phyloP scores from a whole-genome alignment of 129 eudicot genomes.

The Centella asiatica region DNA sequence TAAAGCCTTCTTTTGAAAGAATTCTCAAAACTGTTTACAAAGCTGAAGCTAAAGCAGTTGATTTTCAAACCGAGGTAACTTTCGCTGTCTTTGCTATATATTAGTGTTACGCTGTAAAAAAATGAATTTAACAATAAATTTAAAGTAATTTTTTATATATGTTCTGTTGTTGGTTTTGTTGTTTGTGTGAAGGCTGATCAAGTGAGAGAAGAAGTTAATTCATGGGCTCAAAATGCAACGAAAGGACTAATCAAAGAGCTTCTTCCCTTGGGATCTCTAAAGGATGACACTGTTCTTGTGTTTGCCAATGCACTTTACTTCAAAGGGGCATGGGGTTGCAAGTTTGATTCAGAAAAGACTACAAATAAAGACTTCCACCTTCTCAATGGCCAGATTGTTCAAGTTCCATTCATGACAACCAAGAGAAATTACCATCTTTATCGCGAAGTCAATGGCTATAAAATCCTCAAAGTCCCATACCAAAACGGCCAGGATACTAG shows the following conservation, averaged over 20 bases:
- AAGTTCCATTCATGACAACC: constrained; percentile 36
- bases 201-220: constrained; percentile 23
- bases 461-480: constrained; percentile 42
- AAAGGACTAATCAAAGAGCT: constrained; percentile 29
- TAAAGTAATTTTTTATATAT: too few relatives aligned
- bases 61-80: constrained; percentile 2
- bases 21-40: constrained; percentile 14
- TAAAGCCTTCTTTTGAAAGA: constrained; percentile 22
- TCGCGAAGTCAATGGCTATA: constrained; percentile 20
- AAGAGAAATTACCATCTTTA: constrained; percentile 11
- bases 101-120: too few relatives aligned
- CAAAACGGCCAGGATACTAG: constrained; percentile 19
- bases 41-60: constrained; percentile 19
- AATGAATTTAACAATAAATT: too few relatives aligned
- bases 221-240: constrained; percentile 26
- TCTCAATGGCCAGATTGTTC: constrained; percentile 26
- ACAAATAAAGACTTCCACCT: constrained; percentile 27
- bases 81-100: background rate
- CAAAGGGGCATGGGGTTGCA: constrained; percentile 42
- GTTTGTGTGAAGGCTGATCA: constrained; percentile 18
- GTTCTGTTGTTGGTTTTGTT: background rate
- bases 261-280: constrained; percentile 12
- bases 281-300: constrained; percentile 9
- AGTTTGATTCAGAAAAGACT: constrained; percentile 23
- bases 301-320: constrained; percentile 46